Evolutionary conservation across 2,329 filamentous ascomycete species (phyloP), one percentile per base, ranked within the genome.

Genomic region (Clonostachys rhizophaga): DNA sequence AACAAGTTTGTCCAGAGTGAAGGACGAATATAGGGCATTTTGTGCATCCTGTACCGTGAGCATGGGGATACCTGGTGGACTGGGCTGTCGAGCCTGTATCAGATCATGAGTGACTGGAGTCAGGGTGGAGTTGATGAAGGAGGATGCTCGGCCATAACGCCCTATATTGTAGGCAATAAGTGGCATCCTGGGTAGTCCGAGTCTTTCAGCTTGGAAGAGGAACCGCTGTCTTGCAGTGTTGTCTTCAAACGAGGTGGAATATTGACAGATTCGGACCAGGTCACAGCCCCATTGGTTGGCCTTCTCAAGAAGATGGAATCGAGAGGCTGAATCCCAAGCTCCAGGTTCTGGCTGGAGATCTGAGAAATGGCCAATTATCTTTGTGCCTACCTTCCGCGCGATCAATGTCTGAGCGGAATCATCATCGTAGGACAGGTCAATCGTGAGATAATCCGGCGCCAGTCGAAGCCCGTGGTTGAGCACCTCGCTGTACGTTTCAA

Each of bases 1-100:
- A 20, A 77, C 70, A 63, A 84, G 73, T 0, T 77, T 74, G 40
- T 82, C 78, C 41, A 80, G 69, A 1, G 77, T 68, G 47, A 78
- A 79, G 5, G 72, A 75, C n/a, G 74, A 67, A 54, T 78, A 84
- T 2, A 83, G 67, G 6, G 76, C 74, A 53, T 17, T 39, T 11
- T 47, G 45, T 17, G 40, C 45, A 13, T 47, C 30, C 34, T 47
- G 40, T 12, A 33, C 20, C 10, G 45, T 47, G 6, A 43, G 36
- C 12, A 35, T 18, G 8, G 24, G 24, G 24, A 30, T 30, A 10
- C 24, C 9, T 30, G 24, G 24, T 30, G 24, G 24, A 10, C 24
- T 30, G 14, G 20, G 74, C 66, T 3, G 44, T n/a, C 39, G 12
- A 33, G 18, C 16, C 13, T 39, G 34, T 10, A 46, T n/a, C 9